These are phyloP conservation scores for Scheffersomyces lignicola DNA, from an alignment of 1,139 yeast species.

Conservation along the genomic window DNA sequence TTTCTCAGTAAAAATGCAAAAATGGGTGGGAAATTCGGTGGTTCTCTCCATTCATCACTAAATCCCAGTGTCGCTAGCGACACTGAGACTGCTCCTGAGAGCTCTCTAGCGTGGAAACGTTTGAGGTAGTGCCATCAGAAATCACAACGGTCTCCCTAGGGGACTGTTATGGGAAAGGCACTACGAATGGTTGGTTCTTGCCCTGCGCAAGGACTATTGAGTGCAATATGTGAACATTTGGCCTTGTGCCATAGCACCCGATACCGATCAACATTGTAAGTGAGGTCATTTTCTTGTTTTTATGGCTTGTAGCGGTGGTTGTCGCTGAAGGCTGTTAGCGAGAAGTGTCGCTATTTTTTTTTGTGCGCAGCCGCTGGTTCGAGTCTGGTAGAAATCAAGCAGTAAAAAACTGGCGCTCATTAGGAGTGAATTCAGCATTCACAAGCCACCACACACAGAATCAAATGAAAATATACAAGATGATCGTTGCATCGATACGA, in stretches of 20 bases:
- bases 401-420: constrained; percentile 1
- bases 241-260: constrained; percentile 53
- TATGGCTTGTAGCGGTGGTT: constrained; percentile 6
- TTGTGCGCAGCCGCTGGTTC: constrained; percentile 10
- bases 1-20: constrained; percentile 13
- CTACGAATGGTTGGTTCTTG: constrained; percentile 69
- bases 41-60: constrained; percentile 54
- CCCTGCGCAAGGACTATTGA: constrained; percentile 49
- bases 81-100: constrained; percentile 63
- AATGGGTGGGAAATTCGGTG: constrained; percentile 89
- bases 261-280: constrained; percentile 75
- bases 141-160: constrained; percentile 24
- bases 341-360: constrained; percentile 1
- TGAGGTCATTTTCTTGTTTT: constrained; percentile 27
- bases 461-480: constrained; percentile 14
- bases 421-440: constrained; percentile 1
- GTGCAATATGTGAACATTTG: constrained; percentile 73
- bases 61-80: constrained; percentile 13
- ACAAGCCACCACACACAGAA: background rate
- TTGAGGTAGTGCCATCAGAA: constrained; percentile 73
- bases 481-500: constrained; percentile 67
- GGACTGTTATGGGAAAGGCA: constrained; percentile 61
- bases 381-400: constrained; percentile 12
- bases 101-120: constrained; percentile 66
- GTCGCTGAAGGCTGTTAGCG: background rate